phyloP scores from a whole-genome alignment of 2,329 filamentous ascomycete genomes.

The Teratosphaeria epicoccoides region DNA sequence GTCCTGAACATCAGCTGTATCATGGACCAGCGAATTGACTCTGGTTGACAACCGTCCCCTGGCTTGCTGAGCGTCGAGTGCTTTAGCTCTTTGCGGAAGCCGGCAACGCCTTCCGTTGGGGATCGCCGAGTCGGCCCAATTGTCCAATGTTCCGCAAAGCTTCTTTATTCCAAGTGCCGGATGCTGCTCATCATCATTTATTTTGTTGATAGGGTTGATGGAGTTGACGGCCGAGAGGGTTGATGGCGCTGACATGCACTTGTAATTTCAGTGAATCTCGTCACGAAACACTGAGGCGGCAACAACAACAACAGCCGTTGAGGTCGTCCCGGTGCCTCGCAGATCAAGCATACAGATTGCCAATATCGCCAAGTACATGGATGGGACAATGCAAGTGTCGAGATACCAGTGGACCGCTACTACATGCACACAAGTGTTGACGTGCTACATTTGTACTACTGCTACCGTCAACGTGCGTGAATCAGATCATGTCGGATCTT shows the following conservation, averaged over 20 bases:
- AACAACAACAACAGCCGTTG: not conserved
- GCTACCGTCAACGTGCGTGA: not conserved
- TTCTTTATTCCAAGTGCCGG: not conserved
- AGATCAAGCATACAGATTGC: not conserved
- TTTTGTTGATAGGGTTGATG: not conserved
- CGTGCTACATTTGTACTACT: not conserved
- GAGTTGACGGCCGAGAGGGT: no score
- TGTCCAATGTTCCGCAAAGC: not conserved
- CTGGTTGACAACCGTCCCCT: conserved; percentile 3
- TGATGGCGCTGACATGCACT: not conserved
- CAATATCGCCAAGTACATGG: no score
- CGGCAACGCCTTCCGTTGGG: not conserved
- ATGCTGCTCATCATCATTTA: not conserved
- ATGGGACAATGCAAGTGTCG: not conserved
- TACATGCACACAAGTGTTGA: not conserved
- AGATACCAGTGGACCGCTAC: no score
- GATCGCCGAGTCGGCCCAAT: not conserved
- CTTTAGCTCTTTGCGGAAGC: not conserved
- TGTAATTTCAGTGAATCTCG: not conserved
- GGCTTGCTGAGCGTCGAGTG: not conserved
- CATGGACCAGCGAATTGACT: not conserved
- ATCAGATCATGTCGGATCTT: not conserved
- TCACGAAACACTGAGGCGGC: not conserved
- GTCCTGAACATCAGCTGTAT: not conserved
- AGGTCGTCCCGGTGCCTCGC: not conserved